Evolutionary conservation across 2,329 filamentous ascomycete species (phyloP), one percentile per base, ranked within the genome.

Genomic region (Venturia pyrina): DNA sequence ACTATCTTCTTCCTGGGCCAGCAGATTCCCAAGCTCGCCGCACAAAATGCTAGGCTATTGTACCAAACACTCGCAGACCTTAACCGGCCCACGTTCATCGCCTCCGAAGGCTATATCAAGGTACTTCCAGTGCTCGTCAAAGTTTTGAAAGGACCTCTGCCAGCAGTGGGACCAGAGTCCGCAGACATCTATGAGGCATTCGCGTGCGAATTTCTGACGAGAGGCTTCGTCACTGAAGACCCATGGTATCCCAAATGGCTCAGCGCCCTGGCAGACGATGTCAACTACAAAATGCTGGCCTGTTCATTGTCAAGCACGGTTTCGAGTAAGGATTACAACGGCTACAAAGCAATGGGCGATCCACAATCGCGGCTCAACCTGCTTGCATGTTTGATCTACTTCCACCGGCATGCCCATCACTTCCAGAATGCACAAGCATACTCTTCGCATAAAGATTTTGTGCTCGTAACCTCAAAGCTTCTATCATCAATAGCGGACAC

Each of bases 381-480:
- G 10, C 76, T 88, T 53, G 80, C 82, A 32, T 82, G 85, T 68
- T 81, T 87, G 67, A 83, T 88, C 61, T 86, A 80, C 71, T 82
- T 85, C 69, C 80, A 84, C 68, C 78, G 79, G 46, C 77, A 79
- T 69, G 78, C 78, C n/a, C 74, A 80, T 73, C 75, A 75, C 63
- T 74, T 75, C 69, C 67, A 74, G 64, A 72, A 69, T n/a, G 70
- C 74, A 32, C 67, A 76, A 72, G 68, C 76, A 71, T 74, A 77
- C 74, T 68, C 78, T 10, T 72, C 80, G 41, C 81, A 85, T 69
- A 77, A 79, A 63, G 80, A 81, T 40, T 86, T 85, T 69, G 81
- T 85, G 59, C 78, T 78, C 43, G 81, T 84, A 1, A 77, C 87
- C 0, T 85, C 85, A 2, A 74, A 76, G 62, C 74, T 84, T n/a